Conservation (phyloP, 176 grass and related monocot species). For the Pontederia paniculata region DNA sequence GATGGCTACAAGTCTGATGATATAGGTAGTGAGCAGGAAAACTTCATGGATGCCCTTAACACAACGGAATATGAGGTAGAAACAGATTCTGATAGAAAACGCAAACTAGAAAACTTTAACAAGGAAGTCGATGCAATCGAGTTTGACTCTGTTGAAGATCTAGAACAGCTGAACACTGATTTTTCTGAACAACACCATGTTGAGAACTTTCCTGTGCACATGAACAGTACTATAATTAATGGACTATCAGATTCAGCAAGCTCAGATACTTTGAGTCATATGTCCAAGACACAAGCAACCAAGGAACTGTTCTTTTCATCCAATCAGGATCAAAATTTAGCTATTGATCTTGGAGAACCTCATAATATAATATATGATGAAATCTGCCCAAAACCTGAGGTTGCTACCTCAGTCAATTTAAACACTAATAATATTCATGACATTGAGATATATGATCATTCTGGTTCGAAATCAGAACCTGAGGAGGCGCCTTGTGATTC, state of each 20-base stretch:
- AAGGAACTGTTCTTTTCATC: slow-evolving; percentile 16
- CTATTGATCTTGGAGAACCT: neutral
- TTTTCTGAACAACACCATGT: slow-evolving; percentile 26
- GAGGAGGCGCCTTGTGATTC: slow-evolving; percentile 14
- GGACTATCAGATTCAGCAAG: slow-evolving; percentile 21
- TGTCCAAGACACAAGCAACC: slow-evolving; percentile 20
- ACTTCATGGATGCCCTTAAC: slow-evolving; percentile 60
- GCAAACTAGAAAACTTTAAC: slow-evolving; percentile 13
- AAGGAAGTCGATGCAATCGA: slow-evolving; percentile 26
- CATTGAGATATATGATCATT: slow-evolving; percentile 16
- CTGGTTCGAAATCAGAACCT: slow-evolving; percentile 13
- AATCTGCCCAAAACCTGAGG: slow-evolving; percentile 39
- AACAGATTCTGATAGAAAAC: slow-evolving; percentile 31
- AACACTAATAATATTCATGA: slow-evolving; percentile 27
- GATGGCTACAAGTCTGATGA: slow-evolving; percentile 36
- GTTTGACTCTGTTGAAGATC: slow-evolving; percentile 20
- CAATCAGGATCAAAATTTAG: slow-evolving; percentile 25
- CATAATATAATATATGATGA: slow-evolving; percentile 28
- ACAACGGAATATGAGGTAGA: slow-evolving; percentile 41
- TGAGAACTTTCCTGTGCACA: slow-evolving; percentile 12
- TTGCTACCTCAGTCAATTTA: slow-evolving; percentile 50
- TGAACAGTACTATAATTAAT: slow-evolving; percentile 18
- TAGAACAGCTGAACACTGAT: slow-evolving; percentile 6
- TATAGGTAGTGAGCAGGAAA: slow-evolving; percentile 55
- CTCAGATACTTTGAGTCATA: slow-evolving; percentile 19